Conservation (phyloP, 176 grass and related monocot species). For the Carex littledalei region DNA sequence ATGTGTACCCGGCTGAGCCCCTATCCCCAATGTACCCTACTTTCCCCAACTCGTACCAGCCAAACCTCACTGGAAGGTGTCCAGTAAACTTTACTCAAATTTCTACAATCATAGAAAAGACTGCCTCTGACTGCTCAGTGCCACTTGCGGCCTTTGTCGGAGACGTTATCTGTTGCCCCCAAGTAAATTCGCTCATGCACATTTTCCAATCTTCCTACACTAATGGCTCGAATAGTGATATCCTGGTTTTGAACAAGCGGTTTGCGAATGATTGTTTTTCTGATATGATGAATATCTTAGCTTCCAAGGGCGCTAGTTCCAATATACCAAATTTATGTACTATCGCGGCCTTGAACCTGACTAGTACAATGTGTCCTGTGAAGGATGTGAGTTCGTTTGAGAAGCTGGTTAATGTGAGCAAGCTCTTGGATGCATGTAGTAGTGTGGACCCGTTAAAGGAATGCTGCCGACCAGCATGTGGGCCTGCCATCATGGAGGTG, state of each 20-base stretch:
- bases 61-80: constrained; percentile 79
- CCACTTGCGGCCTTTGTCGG: constrained; percentile 81
- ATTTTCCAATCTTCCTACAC: constrained; percentile 81
- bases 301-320: constrained; percentile 68
- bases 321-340: constrained; percentile 78
- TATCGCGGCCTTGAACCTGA: constrained; percentile 72
- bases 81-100: constrained; percentile 78
- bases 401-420: constrained; percentile 78
- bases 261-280: constrained; percentile 80
- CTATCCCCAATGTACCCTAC: constrained; percentile 83
- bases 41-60: constrained; percentile 67
- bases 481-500: constrained; percentile 87
- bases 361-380: constrained; percentile 72
- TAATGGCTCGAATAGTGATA: constrained; percentile 35
- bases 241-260: constrained; percentile 71
- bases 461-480: constrained; percentile 80
- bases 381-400: constrained; percentile 82
- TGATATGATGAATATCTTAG: constrained; percentile 76
- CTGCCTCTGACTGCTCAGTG: constrained; percentile 79
- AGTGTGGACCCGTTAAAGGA: constrained; percentile 87
- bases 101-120: constrained; percentile 63
- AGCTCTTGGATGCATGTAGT: constrained; percentile 78
- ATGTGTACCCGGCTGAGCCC: constrained; percentile 58
- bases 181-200: constrained; percentile 92
- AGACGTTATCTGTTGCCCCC: constrained; percentile 96